These are phyloP conservation scores for Macaranga tanarius DNA, from an alignment of 441 rosid genomes.

Conservation along the genomic window DNA sequence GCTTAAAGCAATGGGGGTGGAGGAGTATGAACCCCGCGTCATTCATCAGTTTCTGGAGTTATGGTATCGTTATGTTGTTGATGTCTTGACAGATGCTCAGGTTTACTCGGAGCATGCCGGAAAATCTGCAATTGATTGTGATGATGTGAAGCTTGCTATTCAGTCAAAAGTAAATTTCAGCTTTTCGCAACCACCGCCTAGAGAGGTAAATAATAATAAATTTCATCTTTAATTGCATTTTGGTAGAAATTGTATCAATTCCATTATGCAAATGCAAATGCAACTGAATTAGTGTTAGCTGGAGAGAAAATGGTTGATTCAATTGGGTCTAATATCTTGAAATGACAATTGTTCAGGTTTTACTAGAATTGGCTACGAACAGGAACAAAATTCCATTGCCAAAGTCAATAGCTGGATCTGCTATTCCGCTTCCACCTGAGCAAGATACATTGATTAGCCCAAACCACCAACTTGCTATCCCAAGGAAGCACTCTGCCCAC, in stretches of 20 bases:
- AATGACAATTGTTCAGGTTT: constrained; percentile 42
- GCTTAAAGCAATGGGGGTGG: constrained; percentile 91
- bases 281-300: neutral
- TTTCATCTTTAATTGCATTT: neutral
- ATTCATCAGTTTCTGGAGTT: constrained; percentile 80
- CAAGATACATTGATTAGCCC: constrained; percentile 76
- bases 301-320: neutral
- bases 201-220: constrained; percentile 53
- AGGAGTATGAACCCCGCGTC: constrained; percentile 86
- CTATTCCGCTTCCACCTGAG: constrained; percentile 80
- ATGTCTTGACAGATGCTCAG: constrained; percentile 80
- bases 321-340: constrained; percentile 1
- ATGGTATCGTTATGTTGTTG: constrained; percentile 86
- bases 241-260: neutral
- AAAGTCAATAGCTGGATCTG: constrained; percentile 60
- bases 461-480: constrained; percentile 70
- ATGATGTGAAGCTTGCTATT: constrained; percentile 86
- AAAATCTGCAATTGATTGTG: constrained; percentile 67
- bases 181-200: constrained; percentile 89
- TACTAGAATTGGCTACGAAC: constrained; percentile 70
- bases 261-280: neutral
- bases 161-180: constrained; percentile 85
- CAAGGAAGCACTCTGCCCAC: constrained; percentile 51
- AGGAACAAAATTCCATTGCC: constrained; percentile 89
- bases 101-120: constrained; percentile 89